phyloP scores from a whole-genome alignment of 1,284 basidiomycete genomes.

The Rhodofomes roseus region DNA sequence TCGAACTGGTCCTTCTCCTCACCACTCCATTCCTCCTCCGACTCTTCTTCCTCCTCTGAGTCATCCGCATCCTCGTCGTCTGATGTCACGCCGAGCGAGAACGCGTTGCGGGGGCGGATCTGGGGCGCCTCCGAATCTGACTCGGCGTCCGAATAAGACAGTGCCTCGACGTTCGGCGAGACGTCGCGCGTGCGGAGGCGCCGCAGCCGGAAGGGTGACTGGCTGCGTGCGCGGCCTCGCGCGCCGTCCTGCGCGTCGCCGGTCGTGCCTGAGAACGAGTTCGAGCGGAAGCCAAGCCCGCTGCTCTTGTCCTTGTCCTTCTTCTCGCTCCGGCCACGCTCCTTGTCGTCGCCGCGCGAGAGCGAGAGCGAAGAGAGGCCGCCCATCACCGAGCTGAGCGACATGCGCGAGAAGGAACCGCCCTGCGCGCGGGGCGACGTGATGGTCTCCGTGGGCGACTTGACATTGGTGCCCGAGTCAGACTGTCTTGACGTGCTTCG shows the following conservation, averaged over 20 bases:
- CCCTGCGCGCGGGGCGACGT: conserved; percentile 22
- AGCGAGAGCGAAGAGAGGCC: conserved; percentile 60
- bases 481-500: conserved; percentile 43
- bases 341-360: conserved; percentile 42
- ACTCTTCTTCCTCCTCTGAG: conserved; percentile 34
- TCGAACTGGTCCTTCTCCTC: conserved; percentile 57
- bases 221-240: conserved; percentile 54
- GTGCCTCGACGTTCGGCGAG: conserved; percentile 69
- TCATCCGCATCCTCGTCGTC: conserved; percentile 54
- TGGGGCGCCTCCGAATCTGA: conserved; percentile 48
- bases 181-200: conserved; percentile 58
- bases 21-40: conserved; percentile 41
- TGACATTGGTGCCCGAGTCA: conserved; percentile 6
- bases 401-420: conserved; percentile 53
- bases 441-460: conserved; percentile 26
- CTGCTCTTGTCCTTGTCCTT: conserved; percentile 29
- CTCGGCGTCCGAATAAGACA: conserved; percentile 72
- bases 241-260: conserved; percentile 28
- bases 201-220: conserved; percentile 68
- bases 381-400: conserved; percentile 68
- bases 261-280: conserved; percentile 37
- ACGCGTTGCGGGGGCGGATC: conserved; percentile 55
- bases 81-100: conserved; percentile 51
- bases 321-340: conserved; percentile 52
- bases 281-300: conserved; percentile 43